Conservation (phyloP, 163 green algal genomes). For the Scenedesmus sp. region DNA sequence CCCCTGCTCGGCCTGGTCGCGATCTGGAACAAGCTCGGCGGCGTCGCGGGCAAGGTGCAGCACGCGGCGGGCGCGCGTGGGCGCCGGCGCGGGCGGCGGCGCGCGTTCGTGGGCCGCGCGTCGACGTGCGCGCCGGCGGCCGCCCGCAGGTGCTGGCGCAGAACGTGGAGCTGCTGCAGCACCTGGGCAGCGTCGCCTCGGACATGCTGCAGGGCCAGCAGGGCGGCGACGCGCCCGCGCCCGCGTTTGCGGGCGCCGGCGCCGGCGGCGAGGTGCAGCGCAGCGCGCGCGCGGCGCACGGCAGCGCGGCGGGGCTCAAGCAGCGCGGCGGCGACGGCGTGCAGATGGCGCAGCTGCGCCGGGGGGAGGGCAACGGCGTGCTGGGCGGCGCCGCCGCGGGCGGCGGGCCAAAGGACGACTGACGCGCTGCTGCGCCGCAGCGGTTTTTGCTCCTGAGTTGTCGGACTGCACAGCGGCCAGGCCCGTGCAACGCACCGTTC, state of each 20-base stretch:
- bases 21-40: constrained; percentile 52
- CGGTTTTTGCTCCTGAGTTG: too few relatives aligned
- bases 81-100: too few relatives aligned
- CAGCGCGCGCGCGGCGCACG: not conserved
- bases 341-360: constrained; percentile 21
- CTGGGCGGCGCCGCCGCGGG: too few relatives aligned
- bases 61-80: not conserved
- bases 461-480: too few relatives aligned
- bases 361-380: not conserved
- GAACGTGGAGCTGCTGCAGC: constrained; percentile 22
- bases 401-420: too few relatives aligned
- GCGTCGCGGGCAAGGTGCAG: constrained; percentile 22
- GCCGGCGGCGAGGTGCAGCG: not conserved
- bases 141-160: constrained; percentile 10
- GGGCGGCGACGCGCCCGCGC: too few relatives aligned
- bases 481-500: too few relatives aligned
- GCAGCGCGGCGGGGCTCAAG: constrained; percentile 11
- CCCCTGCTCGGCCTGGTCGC: constrained; percentile 72
- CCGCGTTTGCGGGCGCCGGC: not conserved
- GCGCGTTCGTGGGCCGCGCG: too few relatives aligned
- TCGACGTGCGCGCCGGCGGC: too few relatives aligned
- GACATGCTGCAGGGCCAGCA: not conserved
- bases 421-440: too few relatives aligned
- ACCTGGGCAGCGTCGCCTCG: not conserved
- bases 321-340: constrained; percentile 6